Percentiles rank a stretch among this genome's conserved stretches.
Evolutionary conservation across 2,329 filamentous ascomycete species (phyloP).

Genomic region (Cladosporium oxysporum): DNA sequence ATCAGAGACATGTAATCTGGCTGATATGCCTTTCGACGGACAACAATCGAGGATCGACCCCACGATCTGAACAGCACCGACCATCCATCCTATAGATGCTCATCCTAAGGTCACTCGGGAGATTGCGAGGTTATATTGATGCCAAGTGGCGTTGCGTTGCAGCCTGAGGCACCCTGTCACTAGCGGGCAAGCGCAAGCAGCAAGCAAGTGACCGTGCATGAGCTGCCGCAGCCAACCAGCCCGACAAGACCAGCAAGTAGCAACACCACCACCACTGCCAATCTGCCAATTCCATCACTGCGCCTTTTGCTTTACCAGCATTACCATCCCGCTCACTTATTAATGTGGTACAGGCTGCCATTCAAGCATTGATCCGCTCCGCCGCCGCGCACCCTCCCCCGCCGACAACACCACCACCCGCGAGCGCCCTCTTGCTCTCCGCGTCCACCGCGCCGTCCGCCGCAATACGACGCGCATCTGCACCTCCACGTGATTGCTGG

Average conservation of each 20-base stretch:
- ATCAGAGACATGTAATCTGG: background rate
- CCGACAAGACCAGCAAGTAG: background rate
- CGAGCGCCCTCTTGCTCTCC: background rate
- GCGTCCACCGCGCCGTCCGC: conserved; percentile 5
- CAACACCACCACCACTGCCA: background rate
- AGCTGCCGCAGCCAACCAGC: conserved; percentile 1
- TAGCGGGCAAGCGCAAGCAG: conserved; percentile 8
- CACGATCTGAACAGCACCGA: conserved; percentile 8
- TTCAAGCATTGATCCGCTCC: conserved; percentile 18
- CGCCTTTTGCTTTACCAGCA: conserved; percentile 5
- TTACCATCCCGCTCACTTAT: conserved; percentile 17
- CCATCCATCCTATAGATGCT: background rate
- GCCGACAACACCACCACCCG: background rate
- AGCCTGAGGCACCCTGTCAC: background rate
- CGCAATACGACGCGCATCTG: conserved; percentile 3
- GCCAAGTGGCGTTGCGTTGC: conserved; percentile 4
- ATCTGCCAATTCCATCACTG: conserved; percentile 8
- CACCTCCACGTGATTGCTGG: conserved; percentile 11
- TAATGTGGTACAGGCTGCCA: conserved; percentile 10
- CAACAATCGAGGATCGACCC: background rate
- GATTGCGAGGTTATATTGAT: background rate
- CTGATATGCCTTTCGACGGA: background rate
- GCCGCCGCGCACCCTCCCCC: conserved; percentile 8
- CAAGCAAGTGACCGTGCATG: conserved; percentile 1
- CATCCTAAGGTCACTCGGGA: background rate